These are phyloP conservation scores for Piper longum DNA, from an alignment of 164 flowering plant genomes.

Conservation along the genomic window DNA sequence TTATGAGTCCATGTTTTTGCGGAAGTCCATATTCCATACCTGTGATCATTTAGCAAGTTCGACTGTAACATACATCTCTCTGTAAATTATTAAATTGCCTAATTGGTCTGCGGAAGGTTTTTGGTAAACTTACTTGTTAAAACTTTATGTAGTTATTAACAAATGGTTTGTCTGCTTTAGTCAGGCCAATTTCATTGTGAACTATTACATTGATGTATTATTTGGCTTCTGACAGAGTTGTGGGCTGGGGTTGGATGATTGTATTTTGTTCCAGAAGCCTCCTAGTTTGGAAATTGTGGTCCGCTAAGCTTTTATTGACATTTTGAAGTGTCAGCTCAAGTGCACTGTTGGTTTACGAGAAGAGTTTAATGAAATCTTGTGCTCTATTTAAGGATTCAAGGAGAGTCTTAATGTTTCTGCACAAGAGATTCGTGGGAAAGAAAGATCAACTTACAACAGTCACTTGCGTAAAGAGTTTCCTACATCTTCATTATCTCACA, in stretches of 20 bases:
- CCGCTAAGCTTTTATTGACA: conserved; percentile 8
- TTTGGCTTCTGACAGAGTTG: conserved; percentile 21
- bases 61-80: too few relatives aligned
- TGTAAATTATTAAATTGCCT: too few relatives aligned
- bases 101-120: too few relatives aligned
- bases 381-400: conserved; percentile 5
- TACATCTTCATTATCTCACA: conserved; percentile 36
- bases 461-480: conserved; percentile 30
- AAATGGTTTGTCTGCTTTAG: too few relatives aligned
- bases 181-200: too few relatives aligned
- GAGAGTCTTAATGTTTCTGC: conserved; percentile 35
- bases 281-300: conserved; percentile 29
- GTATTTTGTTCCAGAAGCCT: conserved; percentile 26
- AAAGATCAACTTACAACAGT: conserved; percentile 43
- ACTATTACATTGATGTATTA: neutral
- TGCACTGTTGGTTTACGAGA: neutral
- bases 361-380: too few relatives aligned
- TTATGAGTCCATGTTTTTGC: too few relatives aligned
- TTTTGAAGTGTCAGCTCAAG: neutral
- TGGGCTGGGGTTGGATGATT: conserved; percentile 23
- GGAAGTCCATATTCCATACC: too few relatives aligned
- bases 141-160: too few relatives aligned
- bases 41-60: too few relatives aligned
- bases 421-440: conserved; percentile 48
- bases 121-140: too few relatives aligned